Base-by-base conservation (phyloP, 352 stramenopile genomes). In the Globisporangium uncinulatum region DNA sequence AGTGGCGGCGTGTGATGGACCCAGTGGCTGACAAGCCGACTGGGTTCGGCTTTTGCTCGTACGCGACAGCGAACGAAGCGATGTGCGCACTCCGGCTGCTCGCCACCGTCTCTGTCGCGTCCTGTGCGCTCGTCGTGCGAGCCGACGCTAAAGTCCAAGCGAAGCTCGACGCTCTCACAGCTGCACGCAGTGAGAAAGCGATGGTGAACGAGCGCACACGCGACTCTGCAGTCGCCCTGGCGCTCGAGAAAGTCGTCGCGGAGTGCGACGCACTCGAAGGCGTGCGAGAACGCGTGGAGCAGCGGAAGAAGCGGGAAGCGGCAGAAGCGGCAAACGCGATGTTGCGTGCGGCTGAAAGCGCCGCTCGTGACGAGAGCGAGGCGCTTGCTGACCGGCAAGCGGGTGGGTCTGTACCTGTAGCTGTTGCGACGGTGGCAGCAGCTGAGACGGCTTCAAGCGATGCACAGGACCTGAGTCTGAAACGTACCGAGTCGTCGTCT, bases 31-130 rank as follows among this genome's bases (percentile, higher is more conserved):
- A 56, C 55, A 78, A 79, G 43, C 66, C 73, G 3, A 74, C 71
- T 50, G 66, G 50, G 8, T 83, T 83, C 57, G 73, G 73, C 49
- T 83, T 74, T 46, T 80, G 71, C 59, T 77, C 67, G 52, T 83
- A 66, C 48, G 49, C 50, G 3, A 58, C 43, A 0, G 52, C 69
- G 10, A 48, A 59, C n/a, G 73, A 80, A 29, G 70, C 73, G 49
- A 52, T 76, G 24, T 71, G 73, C n/a, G 73, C 73, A 41, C 53
- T 80, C 44, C 70, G 71, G 14, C 60, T 83, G 14, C 62, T 83
- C 37, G 71, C 75, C 29, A 63, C 69, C 20, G 76, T 79, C 39
- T 67, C 67, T 13, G 50, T 83, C 20, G 71, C 70, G 47, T 78
- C 71, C 32, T 72, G 63, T 17, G 63, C 74, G 61, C 76, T 83